Evolutionary conservation across 768 basidiomycete genomes (phyloP).

Genomic region (Mycena latifolia): DNA sequence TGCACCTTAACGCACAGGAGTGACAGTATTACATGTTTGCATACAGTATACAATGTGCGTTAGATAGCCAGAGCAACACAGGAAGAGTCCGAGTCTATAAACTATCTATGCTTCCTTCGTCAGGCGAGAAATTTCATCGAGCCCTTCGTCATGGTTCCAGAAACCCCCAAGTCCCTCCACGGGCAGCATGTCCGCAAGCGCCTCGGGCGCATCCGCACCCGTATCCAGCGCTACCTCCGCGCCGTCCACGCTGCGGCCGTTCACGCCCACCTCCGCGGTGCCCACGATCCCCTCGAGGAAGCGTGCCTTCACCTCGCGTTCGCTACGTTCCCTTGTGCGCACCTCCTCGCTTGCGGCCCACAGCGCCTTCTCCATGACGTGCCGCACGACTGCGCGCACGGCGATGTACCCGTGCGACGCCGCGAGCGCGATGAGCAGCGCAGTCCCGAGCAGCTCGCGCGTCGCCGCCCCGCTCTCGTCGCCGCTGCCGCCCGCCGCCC

Average conservation of each 20-base stretch:
- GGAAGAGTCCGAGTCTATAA: slow-evolving; percentile 1
- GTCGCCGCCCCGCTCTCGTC: slow-evolving; percentile 50
- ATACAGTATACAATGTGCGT: slow-evolving; percentile 20
- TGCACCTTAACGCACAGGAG: too few relatives aligned
- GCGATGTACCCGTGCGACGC: slow-evolving; percentile 92
- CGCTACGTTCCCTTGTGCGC: slow-evolving; percentile 64
- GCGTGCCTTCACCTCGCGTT: slow-evolving; percentile 58
- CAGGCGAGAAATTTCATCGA: slow-evolving; percentile 76
- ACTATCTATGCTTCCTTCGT: slow-evolving; percentile 66
- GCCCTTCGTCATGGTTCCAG: slow-evolving; percentile 81
- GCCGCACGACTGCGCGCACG: slow-evolving; percentile 70
- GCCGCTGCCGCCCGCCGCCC: slow-evolving; percentile 18
- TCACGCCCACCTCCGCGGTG: slow-evolving; percentile 37
- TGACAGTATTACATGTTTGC: too few relatives aligned
- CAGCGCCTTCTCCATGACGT: slow-evolving; percentile 77
- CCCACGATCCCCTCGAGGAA: slow-evolving; percentile 49
- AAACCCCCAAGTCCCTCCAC: slow-evolving; percentile 56
- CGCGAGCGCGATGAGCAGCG: slow-evolving; percentile 79
- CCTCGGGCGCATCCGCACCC: slow-evolving; percentile 10
- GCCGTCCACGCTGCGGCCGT: slow-evolving; percentile 38
- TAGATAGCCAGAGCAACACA: background rate
- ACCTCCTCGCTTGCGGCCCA: slow-evolving; percentile 84
- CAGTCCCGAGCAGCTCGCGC: slow-evolving; percentile 68
- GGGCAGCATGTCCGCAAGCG: slow-evolving; percentile 26
- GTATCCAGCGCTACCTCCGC: slow-evolving; percentile 36